Base-by-base conservation (phyloP, 345 rosid species). In the Citrus cavaleriei region DNA sequence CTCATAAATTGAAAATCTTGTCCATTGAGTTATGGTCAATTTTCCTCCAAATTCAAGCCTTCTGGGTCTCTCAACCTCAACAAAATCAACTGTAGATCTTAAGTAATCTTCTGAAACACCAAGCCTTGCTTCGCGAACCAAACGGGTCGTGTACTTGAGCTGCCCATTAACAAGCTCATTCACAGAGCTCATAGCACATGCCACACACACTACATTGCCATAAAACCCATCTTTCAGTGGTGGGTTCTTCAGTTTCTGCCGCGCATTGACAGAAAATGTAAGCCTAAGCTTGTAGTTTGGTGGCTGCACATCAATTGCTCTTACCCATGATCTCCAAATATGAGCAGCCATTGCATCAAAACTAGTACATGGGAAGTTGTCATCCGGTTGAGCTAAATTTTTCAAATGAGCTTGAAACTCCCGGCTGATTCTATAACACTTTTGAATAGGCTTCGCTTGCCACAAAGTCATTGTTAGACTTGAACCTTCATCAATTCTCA, bases 281-380 rank as follows among this genome's bases (percentile, higher is more conserved):
- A 95, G 92, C 81, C 98, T 84, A 42, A 95, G 94, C 76, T 85
- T 83, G 78, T 87, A 92, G 42, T 92, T 90, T 16, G 72, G 54
- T 27, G 97, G 99, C 57, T 86, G 85, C 14, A 95, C 97, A 27
- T 88, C 96, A 14, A 95, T 88, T 58, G 98, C 95, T 84, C 85
- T 92, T 72, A 93, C 98, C 99, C 98, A 95, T 60, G 98, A 91
- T 71, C 91, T 85, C 98, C 99, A 95, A 58, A 95, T 79, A 79
- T 93, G 98, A 78, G 99, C 95, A 57, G 96, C 95, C 91, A 93
- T 78, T 6, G 96, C 94, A 80, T 95, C 98, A 68, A 95, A 95
- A 6, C 92, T 86, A 19, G 90, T 84, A 82, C 96, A 93, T 8
- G 85, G 70, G 28, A 79, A 80, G 1, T 73, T 46, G 24, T 84